Evolutionary conservation across 2,329 filamentous ascomycete species (phyloP).

Genomic region (Aspergillus viridinutans): DNA sequence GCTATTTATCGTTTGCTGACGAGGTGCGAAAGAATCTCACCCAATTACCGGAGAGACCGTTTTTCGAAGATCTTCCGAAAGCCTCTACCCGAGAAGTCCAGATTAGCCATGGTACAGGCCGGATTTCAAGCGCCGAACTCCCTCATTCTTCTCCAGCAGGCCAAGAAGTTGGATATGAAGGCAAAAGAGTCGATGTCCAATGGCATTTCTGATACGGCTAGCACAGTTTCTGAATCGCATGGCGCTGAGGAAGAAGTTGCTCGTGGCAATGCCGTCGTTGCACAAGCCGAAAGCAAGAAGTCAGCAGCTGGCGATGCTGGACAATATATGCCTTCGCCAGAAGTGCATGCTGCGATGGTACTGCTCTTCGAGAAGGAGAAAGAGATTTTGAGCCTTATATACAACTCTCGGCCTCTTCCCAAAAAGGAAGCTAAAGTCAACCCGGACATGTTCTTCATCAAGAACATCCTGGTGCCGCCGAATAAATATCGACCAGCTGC

Average conservation of each 20-base stretch:
- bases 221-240: constrained; percentile 50
- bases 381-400: constrained; percentile 79
- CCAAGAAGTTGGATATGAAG: constrained; percentile 36
- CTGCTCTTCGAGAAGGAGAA: constrained; percentile 83
- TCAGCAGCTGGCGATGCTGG: constrained; percentile 47
- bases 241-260: constrained; percentile 57
- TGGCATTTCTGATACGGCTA: constrained; percentile 47
- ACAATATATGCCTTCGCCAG: constrained; percentile 74
- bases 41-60: constrained; percentile 80
- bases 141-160: constrained; percentile 56
- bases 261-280: constrained; percentile 47
- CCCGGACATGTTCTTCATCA: constrained; percentile 92
- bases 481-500: constrained; percentile 89
- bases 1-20: constrained; percentile 16
- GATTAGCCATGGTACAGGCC: constrained; percentile 67
- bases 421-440: constrained; percentile 57
- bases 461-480: constrained; percentile 80
- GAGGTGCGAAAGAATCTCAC: constrained; percentile 60
- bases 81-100: constrained; percentile 68
- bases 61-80: constrained; percentile 94
- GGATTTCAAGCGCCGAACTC: constrained; percentile 68
- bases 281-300: constrained; percentile 32
- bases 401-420: constrained; percentile 66
- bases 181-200: constrained; percentile 25
- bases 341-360: constrained; percentile 73